phyloP scores from a whole-genome alignment of 768 basidiomycete genomes.

The Lactarius quietus region DNA sequence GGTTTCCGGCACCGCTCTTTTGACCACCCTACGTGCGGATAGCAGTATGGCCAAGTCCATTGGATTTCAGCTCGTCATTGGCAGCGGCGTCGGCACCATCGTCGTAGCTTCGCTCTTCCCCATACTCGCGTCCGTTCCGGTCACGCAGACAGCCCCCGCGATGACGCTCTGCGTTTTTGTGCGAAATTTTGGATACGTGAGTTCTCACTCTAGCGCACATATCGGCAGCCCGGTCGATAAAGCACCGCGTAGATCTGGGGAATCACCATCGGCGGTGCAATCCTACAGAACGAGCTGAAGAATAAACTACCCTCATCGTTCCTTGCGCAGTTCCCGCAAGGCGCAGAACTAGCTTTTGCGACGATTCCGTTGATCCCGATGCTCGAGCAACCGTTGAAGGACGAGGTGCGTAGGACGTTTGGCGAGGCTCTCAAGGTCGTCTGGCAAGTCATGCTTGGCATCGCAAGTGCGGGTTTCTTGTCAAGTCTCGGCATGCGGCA shows the following conservation, averaged over 20 bases:
- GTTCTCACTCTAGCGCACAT: not conserved
- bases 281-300: constrained; percentile 38
- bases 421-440: constrained; percentile 30
- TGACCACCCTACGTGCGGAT: not conserved
- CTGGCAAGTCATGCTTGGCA: constrained; percentile 33
- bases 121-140: constrained; percentile 36
- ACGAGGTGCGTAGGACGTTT: constrained; percentile 31
- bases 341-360: constrained; percentile 27
- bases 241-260: constrained; percentile 34
- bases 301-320: constrained; percentile 33
- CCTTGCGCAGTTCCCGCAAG: constrained; percentile 27
- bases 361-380: constrained; percentile 32
- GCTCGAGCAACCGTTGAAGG: constrained; percentile 28
- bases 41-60: not conserved
- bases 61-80: not conserved
- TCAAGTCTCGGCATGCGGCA: constrained; percentile 30
- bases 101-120: constrained; percentile 35
- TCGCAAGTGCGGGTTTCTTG: constrained; percentile 32
- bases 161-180: constrained; percentile 33
- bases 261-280: constrained; percentile 35
- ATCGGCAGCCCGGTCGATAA: not conserved
- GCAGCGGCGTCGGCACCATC: constrained; percentile 1
- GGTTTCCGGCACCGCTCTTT: constrained; percentile 34
- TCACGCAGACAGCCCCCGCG: constrained; percentile 34
- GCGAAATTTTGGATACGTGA: constrained; percentile 25